These are phyloP conservation scores for Petunia axillaris DNA, from an alignment of 257 asterid genomes.

Conservation along the genomic window DNA sequence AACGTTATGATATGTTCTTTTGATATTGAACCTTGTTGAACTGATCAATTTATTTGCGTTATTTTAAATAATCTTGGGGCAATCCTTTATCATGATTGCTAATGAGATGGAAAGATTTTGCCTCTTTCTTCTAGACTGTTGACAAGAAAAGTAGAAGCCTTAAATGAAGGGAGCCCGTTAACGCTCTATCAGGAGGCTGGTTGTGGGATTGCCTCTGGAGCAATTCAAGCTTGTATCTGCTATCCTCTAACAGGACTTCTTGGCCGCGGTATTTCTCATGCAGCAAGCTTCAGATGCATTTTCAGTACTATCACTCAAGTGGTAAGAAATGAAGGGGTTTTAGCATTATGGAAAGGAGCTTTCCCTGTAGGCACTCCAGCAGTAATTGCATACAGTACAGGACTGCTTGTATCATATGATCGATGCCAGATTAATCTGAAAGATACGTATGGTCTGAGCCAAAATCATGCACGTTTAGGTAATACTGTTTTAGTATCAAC, in stretches of 20 bases:
- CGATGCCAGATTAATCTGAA: constrained; percentile 21
- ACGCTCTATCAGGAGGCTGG: constrained; percentile 29
- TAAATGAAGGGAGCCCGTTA: constrained; percentile 24
- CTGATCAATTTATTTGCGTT: neutral
- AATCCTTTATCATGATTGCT: neutral
- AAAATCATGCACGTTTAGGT: constrained; percentile 22
- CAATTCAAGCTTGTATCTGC: constrained; percentile 17
- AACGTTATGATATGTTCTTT: too few species aligned
- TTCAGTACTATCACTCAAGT: too few species aligned
- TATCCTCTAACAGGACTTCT: too few species aligned
- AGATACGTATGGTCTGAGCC: constrained; percentile 22
- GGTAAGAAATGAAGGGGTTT: too few species aligned
- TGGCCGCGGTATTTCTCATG: too few species aligned
- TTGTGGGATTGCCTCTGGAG: constrained; percentile 29
- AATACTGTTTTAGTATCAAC: neutral
- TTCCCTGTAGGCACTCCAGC: too few species aligned
- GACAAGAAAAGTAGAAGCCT: constrained; percentile 25
- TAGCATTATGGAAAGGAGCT: constrained; percentile 1
- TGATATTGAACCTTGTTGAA: neutral
- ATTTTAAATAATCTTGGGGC: neutral
- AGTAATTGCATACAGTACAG: neutral
- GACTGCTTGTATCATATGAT: constrained; percentile 25
- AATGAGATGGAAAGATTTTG: neutral
- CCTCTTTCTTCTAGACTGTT: neutral
- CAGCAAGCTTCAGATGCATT: too few species aligned